Base-by-base conservation (phyloP, 441 rosid genomes). In the Populus hybrid region DNA sequence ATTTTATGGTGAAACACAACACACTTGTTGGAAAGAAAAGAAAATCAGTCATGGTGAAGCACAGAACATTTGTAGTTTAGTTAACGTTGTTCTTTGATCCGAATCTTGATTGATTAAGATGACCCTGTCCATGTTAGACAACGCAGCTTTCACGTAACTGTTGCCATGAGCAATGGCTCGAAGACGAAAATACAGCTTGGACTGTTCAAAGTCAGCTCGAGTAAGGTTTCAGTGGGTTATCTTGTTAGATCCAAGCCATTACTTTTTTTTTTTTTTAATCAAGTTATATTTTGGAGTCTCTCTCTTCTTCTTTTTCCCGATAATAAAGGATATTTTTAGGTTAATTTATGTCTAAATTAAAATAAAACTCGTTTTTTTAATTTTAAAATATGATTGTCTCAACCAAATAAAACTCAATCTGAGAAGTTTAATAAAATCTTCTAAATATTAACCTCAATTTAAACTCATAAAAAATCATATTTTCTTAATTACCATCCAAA, bases 41-140 rank as follows among this genome's bases (percentile, higher is more conserved):
- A 75, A 2, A 21, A 71, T 42, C 10, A 80, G 69, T 20, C 73
- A 75, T 28, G 42, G 30, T 28, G 76, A 66, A 79, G 42, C 38
- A 61, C 9, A 9, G 64, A n/a, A 12, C 26, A 26, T 30, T 20
- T 18, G 36, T 18, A 5, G 36, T 32, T 11, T 14, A 26, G 20
- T 30, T 1, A 32, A 30, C 10, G 34, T 67, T 16, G 10, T 26
- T 67, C 36, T 26, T 30, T 67, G 34, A 67, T 67, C 35, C 36
- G n/a, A 67, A 67, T 67, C 70, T 67, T 6, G 30, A 26, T 16
- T 16, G 36, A 67, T 30, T 24, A 30, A 26, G 70, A 28, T 5
- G 16, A 6, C 10, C 42, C 38, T 77, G 0, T 57, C 63, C 63
- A 53, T 53, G 63, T 18, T 53, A 53, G 63, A 53, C 61, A 53